A percentile compares a stretch with the other conserved stretches of the same genome.
Conservation (phyloP, 2,329 filamentous ascomycete species). For the Anthostomella pinea region DNA sequence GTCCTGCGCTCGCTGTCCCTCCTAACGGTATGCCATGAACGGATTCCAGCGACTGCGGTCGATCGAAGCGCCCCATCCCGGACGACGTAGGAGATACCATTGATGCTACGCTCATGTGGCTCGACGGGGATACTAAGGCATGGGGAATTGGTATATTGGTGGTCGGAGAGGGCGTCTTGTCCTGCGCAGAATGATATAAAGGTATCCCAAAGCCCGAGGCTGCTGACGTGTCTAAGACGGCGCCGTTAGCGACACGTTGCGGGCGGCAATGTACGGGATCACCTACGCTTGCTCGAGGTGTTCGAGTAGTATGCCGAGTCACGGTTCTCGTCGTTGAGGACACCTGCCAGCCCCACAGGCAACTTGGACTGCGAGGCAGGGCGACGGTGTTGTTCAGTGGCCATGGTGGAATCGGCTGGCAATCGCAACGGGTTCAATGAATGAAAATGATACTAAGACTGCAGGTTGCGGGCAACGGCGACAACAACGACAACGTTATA, state of each 20-base stretch:
- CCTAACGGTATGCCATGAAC: constrained; percentile 32
- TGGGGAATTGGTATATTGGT: constrained; percentile 50
- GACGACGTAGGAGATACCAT: constrained; percentile 61
- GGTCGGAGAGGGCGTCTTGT: constrained; percentile 63
- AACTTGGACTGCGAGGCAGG: constrained; percentile 44
- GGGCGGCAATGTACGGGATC: constrained; percentile 6
- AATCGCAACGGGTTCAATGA: neutral
- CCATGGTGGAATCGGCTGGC: constrained; percentile 28
- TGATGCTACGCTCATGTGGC: constrained; percentile 64
- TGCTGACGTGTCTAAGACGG: constrained; percentile 41
- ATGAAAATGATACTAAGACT: neutral
- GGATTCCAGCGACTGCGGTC: constrained; percentile 41
- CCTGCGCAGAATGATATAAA: constrained; percentile 50
- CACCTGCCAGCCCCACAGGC: constrained; percentile 47
- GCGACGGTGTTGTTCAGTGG: constrained; percentile 33
- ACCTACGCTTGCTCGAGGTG: constrained; percentile 51
- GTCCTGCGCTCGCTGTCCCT: constrained; percentile 35
- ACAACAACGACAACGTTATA: neutral
- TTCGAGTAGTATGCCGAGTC: constrained; percentile 53
- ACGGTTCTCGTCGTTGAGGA: constrained; percentile 51
- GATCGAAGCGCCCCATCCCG: constrained; percentile 43
- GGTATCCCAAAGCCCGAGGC: constrained; percentile 42
- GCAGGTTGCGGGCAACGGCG: constrained; percentile 2
- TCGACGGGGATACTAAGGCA: constrained; percentile 54
- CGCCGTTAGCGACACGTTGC: constrained; percentile 19